Base-by-base conservation (phyloP, 371 early-diverging fungal genomes). In the Mucor irregularis region DNA sequence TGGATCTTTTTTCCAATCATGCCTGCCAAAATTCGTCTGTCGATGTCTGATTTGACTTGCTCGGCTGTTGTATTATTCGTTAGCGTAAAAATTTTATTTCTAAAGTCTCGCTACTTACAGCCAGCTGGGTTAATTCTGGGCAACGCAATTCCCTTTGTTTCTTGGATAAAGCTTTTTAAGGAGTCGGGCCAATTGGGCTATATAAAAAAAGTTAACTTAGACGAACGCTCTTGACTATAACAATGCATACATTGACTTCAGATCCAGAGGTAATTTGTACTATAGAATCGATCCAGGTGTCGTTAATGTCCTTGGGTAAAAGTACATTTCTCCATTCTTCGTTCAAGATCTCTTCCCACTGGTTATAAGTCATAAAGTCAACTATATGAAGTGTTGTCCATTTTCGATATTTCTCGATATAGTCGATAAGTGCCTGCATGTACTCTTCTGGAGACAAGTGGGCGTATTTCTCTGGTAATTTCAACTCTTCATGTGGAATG, bases 1-100 rank as follows among this genome's bases (percentile, higher is more conserved):
- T 82, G 84, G 17, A 78, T 69, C 62, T 91, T 91, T 63, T 91
- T 91, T 19, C 78, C 84, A 5, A 71, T 76, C 91, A 91, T 90
- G n/a, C 91, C 90, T 9, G 84, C 78, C 9, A 51, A 31, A 16
- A 71, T 62, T 17, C 59, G 64, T 29, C 58, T 67, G 14, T 68
- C 61, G 4, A 69, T 49, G 13, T 26, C 29, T 29, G 38, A 46
- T 45, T 29, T 56, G 13, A 38, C 38, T 40, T 54, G 56, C 16
- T 54, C 28, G 8, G 43, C 58, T 62, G n/a, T n/a, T n/a, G n/a
- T n/a, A 50, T 22, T 10, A 25, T 40, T 0, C 14, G 51, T 21
- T 19, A 44, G 2, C 4, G 28, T 45, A 5, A 24, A 26, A 21
- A 11, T 11, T 21, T 11, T 17, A 26, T 16, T 44, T 29, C 13